Evolutionary conservation across 805 yeast species (phyloP).

Genomic region (Spathaspora girioi): DNA sequence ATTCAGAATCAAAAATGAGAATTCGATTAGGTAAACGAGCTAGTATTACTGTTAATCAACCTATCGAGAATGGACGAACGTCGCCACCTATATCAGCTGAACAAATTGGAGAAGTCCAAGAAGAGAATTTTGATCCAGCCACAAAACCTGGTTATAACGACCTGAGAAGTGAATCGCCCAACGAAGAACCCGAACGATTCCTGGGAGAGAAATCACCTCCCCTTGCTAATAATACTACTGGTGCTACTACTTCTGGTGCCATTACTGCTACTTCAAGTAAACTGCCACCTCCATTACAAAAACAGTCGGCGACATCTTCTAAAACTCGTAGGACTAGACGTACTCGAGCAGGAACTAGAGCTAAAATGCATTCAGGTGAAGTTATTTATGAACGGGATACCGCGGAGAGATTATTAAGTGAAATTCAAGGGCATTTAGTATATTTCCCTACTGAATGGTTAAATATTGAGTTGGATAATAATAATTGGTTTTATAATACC

Average conservation of each 20-base stretch:
- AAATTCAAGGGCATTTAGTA: constrained; percentile 83
- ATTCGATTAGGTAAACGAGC: constrained; percentile 6
- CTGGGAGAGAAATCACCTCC: neutral
- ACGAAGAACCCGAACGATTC: neutral
- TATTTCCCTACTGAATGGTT: constrained; percentile 94
- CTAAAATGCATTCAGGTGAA: constrained; percentile 36
- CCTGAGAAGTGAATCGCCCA: neutral
- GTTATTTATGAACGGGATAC: constrained; percentile 67
- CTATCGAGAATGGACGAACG: neutral
- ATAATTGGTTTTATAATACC: constrained; percentile 92
- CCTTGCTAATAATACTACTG: neutral
- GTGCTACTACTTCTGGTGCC: neutral
- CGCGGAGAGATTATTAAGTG: constrained; percentile 67
- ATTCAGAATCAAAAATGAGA: constrained; percentile 5
- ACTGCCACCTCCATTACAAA: neutral
- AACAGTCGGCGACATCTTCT: neutral
- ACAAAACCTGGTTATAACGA: neutral
- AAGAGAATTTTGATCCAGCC: neutral
- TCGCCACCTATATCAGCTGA: neutral
- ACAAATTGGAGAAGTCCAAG: constrained; percentile 1
- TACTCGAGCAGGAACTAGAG: constrained; percentile 35
- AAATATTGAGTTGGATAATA: constrained; percentile 77
- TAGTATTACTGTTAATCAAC: neutral
- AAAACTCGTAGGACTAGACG: constrained; percentile 13
- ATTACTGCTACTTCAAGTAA: neutral